Evolutionary conservation across 495 filamentous ascomycete genomes (phyloP).

Genomic region (Penicillium soppii): DNA sequence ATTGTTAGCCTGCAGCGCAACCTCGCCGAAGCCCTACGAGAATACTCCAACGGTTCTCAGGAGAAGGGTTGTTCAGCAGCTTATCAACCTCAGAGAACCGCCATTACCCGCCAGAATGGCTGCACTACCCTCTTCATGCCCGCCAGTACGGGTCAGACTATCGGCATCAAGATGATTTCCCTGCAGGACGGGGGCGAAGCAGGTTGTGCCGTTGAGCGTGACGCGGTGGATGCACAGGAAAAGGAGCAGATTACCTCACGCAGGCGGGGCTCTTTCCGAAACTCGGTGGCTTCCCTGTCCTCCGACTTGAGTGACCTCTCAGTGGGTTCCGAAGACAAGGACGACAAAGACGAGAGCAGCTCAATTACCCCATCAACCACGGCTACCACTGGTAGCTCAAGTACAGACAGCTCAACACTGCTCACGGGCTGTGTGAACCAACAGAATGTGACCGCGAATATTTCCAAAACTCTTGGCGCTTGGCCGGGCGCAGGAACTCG

Average conservation of each 20-base stretch:
- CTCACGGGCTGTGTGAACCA: constrained; percentile 38
- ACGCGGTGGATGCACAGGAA: constrained; percentile 15
- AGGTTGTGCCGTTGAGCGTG: constrained; percentile 35
- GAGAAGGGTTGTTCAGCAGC: constrained; percentile 56
- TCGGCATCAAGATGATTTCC: constrained; percentile 66
- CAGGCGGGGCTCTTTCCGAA: constrained; percentile 17
- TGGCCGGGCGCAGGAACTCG: constrained; percentile 43
- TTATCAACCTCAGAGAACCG: constrained; percentile 76
- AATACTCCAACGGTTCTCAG: constrained; percentile 73
- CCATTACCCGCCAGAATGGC: constrained; percentile 66
- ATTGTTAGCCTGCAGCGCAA: constrained; percentile 61
- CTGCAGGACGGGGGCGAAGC: constrained; percentile 36
- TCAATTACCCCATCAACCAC: constrained; percentile 23
- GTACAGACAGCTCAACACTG: constrained; percentile 25
- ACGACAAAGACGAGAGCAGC: constrained; percentile 2
- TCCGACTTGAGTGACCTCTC: constrained; percentile 43
- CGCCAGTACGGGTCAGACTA: constrained; percentile 56
- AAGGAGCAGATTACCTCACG: constrained; percentile 13
- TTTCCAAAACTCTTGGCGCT: constrained; percentile 36
- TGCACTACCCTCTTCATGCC: constrained; percentile 93
- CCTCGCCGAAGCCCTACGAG: constrained; percentile 74
- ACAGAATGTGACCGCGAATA: constrained; percentile 25
- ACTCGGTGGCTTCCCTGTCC: constrained; percentile 38
- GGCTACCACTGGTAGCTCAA: constrained; percentile 21
- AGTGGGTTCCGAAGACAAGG: constrained; percentile 29